A percentile compares a stretch with the other conserved stretches of the same genome.
Conservation (phyloP, 1,284 basidiomycete species). For the Fomitopsis pinicola region DNA sequence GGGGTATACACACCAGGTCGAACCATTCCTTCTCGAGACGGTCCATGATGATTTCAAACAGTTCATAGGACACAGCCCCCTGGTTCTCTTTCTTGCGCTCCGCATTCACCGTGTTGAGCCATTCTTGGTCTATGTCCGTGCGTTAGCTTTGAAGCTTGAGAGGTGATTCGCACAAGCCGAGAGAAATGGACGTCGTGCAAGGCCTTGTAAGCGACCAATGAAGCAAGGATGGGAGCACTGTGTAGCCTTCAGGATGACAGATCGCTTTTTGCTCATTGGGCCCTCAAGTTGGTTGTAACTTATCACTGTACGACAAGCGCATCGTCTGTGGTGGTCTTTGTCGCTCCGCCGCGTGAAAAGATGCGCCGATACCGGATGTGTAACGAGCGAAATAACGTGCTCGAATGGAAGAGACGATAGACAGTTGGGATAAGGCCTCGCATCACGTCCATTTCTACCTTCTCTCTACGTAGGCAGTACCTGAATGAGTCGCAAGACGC, state of each 20-base stretch:
- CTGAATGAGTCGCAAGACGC: constrained; percentile 4
- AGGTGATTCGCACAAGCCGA: background rate
- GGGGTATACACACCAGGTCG: constrained; percentile 63
- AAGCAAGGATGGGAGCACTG: too few species aligned
- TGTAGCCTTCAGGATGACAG: too few species aligned
- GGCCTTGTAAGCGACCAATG: background rate
- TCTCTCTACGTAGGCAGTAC: background rate
- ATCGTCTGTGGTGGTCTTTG: too few species aligned
- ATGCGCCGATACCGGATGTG: background rate
- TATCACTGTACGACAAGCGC: too few species aligned
- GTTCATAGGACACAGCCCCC: constrained; percentile 76
- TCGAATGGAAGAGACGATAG: too few species aligned
- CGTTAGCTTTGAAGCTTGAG: background rate
- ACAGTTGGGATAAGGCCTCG: background rate
- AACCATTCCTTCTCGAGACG: constrained; percentile 99
- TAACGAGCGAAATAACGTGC: background rate
- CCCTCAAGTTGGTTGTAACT: too few species aligned
- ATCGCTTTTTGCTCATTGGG: too few species aligned
- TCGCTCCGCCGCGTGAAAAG: too few species aligned
- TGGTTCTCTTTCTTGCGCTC: constrained; percentile 81
- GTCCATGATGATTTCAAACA: constrained; percentile 97
- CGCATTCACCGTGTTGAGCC: constrained; percentile 85
- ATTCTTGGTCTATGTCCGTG: constrained; percentile 77
- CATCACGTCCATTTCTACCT: background rate
- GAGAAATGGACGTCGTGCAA: background rate